These are phyloP conservation scores for Candida jianshihensis DNA, from an alignment of 805 yeast genomes.

Conservation along the genomic window DNA sequence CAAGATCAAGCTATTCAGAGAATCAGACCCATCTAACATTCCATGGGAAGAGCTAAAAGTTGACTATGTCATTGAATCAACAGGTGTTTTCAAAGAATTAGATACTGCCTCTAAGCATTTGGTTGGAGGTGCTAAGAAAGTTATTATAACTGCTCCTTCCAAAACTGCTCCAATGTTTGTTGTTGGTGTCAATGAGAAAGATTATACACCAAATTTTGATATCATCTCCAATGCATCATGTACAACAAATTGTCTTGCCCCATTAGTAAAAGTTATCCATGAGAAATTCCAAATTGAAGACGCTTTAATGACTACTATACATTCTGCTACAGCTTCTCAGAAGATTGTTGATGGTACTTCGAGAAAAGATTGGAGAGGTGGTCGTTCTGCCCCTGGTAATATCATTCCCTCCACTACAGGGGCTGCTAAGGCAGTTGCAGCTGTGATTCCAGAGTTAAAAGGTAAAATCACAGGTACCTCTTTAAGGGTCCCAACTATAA, in stretches of 20 bases:
- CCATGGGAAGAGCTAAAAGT: constrained; percentile 87
- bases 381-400: constrained; percentile 94
- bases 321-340: constrained; percentile 94
- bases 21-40: constrained; percentile 77
- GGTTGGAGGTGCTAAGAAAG: constrained; percentile 91
- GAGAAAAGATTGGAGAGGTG: constrained; percentile 98
- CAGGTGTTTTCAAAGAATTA: constrained; percentile 84
- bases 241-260: constrained; percentile 94
- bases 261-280: constrained; percentile 84
- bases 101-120: constrained; percentile 82
- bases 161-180: constrained; percentile 94
- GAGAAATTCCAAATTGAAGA: constrained; percentile 82
- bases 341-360: constrained; percentile 97
- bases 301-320: constrained; percentile 95
- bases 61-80: constrained; percentile 85
- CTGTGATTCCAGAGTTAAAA: constrained; percentile 84
- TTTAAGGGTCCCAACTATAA: constrained; percentile 89
- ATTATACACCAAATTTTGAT: constrained; percentile 66
- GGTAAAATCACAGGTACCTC: constrained; percentile 95
- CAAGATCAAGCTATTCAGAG: constrained; percentile 62
- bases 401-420: constrained; percentile 94
- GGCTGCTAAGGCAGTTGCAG: constrained; percentile 97
- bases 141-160: constrained; percentile 90
- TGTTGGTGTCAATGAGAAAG: constrained; percentile 79
- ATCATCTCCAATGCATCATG: constrained; percentile 91